phyloP scores from a whole-genome alignment of 768 basidiomycete species.

The Lentinula lateritia region DNA sequence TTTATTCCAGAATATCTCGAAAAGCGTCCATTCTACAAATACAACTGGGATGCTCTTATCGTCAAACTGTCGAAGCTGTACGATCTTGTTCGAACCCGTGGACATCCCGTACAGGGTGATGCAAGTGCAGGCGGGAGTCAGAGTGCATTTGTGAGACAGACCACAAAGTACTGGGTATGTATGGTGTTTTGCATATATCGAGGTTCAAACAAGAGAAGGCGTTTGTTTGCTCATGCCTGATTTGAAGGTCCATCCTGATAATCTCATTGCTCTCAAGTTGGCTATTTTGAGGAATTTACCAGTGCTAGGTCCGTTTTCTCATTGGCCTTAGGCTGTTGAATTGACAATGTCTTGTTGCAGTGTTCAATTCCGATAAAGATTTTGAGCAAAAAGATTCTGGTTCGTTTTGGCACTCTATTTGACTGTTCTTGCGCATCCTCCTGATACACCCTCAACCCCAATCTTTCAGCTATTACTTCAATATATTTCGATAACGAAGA shows the following conservation, averaged over 20 bases:
- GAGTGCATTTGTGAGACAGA: slow-evolving; percentile 97
- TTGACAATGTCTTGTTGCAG: slow-evolving; percentile 30
- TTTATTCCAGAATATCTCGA: slow-evolving; percentile 93
- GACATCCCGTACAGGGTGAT: slow-evolving; percentile 92
- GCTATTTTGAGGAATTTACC: slow-evolving; percentile 90
- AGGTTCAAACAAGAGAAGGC: not conserved
- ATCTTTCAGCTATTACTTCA: slow-evolving; percentile 77
- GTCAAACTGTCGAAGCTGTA: slow-evolving; percentile 94
- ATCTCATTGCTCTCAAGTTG: slow-evolving; percentile 88
- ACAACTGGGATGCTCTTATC: slow-evolving; percentile 93
- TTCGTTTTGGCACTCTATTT: slow-evolving; percentile 18
- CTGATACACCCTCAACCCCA: not conserved
- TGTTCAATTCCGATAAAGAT: slow-evolving; percentile 92
- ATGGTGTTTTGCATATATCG: not conserved
- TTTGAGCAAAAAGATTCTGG: slow-evolving; percentile 82
- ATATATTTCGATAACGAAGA: slow-evolving; percentile 97
- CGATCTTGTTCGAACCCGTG: slow-evolving; percentile 91
- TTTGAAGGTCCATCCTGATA: slow-evolving; percentile 78
- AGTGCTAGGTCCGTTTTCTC: slow-evolving; percentile 63
- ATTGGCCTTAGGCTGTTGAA: not conserved
- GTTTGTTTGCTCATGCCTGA: not conserved
- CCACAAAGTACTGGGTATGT: slow-evolving; percentile 96
- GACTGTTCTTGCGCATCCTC: too few relatives aligned
- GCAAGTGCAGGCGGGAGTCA: slow-evolving; percentile 91
- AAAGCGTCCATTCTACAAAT: slow-evolving; percentile 93